Evolutionary conservation across 306 rosid genomes (phyloP).

Genomic region (Glycine latifolia): DNA sequence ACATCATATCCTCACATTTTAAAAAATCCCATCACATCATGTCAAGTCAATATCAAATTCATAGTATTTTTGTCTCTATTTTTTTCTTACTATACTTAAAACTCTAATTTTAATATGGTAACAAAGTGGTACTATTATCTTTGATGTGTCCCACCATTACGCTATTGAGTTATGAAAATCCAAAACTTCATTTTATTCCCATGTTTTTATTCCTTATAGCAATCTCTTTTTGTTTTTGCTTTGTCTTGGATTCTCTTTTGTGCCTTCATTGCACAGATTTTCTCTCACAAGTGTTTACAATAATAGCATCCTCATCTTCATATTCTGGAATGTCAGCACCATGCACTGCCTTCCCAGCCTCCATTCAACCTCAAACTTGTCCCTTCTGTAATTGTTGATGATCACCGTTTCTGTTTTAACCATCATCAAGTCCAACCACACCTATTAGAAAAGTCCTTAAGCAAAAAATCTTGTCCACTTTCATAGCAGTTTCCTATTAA

Average conservation of each 20-base stretch:
- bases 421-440: not conserved
- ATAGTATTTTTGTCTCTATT: not conserved
- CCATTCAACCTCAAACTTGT: not conserved
- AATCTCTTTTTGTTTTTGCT: not conserved
- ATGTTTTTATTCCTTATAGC: not conserved
- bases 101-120: not conserved
- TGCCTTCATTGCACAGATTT: not conserved
- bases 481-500: too few species aligned
- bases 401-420: not conserved
- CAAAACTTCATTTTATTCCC: not conserved
- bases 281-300: not conserved
- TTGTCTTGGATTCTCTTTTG: not conserved
- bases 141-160: too few species aligned
- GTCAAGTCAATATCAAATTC: not conserved
- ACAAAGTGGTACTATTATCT: not conserved
- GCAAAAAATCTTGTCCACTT: too few species aligned
- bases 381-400: not conserved
- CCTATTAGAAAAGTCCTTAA: too few species aligned
- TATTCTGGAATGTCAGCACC: not conserved
- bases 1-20: too few species aligned
- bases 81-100: not conserved
- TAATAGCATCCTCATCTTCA: not conserved
- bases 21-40: not conserved
- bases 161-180: too few species aligned
- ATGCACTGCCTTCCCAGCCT: not conserved